Conservation (phyloP, 2,329 filamentous ascomycete species). For the Microdochium nivale region DNA sequence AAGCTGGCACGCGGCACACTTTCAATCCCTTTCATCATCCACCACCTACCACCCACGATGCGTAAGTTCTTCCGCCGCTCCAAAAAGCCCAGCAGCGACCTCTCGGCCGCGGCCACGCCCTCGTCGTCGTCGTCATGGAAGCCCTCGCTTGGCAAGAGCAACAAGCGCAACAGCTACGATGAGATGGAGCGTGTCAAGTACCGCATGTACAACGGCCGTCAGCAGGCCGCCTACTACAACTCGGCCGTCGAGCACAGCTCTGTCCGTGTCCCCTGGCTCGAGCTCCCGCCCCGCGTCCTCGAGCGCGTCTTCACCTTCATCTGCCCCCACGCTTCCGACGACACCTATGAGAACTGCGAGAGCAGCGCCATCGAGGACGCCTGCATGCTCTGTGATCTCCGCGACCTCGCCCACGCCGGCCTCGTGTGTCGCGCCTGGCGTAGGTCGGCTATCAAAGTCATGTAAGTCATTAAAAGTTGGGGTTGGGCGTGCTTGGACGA, state of each 20-base stretch:
- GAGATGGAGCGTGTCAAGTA: conserved; percentile 19
- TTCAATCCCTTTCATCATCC: too few relatives aligned
- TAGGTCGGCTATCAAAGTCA: conserved; percentile 34
- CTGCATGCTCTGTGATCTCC: conserved; percentile 90
- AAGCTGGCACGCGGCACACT: too few relatives aligned
- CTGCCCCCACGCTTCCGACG: conserved; percentile 74
- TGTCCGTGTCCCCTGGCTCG: conserved; percentile 21
- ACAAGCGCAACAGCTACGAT: conserved; percentile 5
- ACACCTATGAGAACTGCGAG: conserved; percentile 75
- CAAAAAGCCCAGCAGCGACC: conserved; percentile 1
- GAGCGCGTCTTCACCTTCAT: conserved; percentile 71
- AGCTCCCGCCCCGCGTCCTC: conserved; percentile 61
- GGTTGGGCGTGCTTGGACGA: neutral
- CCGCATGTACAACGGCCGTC: conserved; percentile 14
- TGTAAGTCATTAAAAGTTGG: conserved; percentile 45
- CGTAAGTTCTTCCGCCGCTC: conserved; percentile 1
- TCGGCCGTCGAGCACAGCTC: conserved; percentile 11
- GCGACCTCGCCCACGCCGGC: conserved; percentile 75
- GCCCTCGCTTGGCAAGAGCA: neutral
- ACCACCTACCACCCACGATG: neutral
- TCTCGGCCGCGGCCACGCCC: neutral
- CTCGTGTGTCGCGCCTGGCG: conserved; percentile 68
- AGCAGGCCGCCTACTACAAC: conserved; percentile 12
- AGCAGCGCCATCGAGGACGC: conserved; percentile 67
- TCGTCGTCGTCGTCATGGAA: conserved; percentile 1